These are phyloP conservation scores for Talinum fruticosum DNA, from an alignment of 148 eudicot genomes.

Conservation along the genomic window DNA sequence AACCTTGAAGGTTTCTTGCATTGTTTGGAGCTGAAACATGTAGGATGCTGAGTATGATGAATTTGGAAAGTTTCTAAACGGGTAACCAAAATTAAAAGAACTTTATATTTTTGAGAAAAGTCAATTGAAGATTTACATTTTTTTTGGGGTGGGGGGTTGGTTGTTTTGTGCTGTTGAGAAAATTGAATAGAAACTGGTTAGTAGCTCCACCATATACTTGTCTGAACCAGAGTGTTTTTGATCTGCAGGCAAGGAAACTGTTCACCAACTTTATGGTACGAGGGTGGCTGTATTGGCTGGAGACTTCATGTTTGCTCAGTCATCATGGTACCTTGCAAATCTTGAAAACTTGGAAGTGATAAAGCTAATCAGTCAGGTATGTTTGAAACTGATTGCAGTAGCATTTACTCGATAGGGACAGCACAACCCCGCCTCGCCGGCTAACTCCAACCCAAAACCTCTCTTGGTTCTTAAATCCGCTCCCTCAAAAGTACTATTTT, in stretches of 20 bases:
- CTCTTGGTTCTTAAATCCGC: background rate
- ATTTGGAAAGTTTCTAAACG: no score
- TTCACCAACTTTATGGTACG: conserved; percentile 82
- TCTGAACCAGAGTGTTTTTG: background rate
- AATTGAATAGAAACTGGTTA: background rate
- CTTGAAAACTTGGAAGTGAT: conserved; percentile 91
- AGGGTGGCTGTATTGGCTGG: conserved; percentile 94
- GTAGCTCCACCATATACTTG: background rate
- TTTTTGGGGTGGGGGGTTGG: no score
- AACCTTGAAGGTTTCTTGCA: no score
- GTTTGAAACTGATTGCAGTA: background rate
- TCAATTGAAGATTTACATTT: no score
- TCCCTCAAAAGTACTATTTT: background rate
- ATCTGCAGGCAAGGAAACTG: conserved; percentile 74
- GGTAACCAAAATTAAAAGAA: no score
- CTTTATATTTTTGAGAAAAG: no score
- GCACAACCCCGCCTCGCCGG: background rate
- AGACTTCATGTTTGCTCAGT: conserved; percentile 97
- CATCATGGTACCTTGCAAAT: conserved; percentile 96
- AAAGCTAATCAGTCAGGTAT: conserved; percentile 95
- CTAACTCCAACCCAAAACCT: background rate
- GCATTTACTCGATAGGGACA: background rate
- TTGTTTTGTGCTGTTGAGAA: no score
- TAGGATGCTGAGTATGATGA: no score
- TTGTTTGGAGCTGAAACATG: no score